phyloP scores from a whole-genome alignment of 2,329 filamentous ascomycete genomes.

The Catunica adiposa region DNA sequence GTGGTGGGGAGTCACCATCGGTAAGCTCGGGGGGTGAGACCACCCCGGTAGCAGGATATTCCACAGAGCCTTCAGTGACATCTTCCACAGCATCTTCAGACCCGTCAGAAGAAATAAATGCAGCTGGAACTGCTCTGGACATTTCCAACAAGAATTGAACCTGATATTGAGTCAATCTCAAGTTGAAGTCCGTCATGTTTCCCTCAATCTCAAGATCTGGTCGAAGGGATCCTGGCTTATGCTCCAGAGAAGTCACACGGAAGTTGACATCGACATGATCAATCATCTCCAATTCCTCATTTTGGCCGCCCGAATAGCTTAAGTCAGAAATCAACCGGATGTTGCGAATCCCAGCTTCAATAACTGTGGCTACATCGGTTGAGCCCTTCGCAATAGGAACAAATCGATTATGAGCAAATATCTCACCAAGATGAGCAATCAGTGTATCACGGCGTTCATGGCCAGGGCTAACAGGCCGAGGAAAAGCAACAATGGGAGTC shows the following conservation, averaged over 20 bases:
- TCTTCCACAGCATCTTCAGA: background rate
- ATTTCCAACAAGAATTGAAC: constrained; percentile 79
- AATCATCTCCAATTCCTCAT: constrained; percentile 87
- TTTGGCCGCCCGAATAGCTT: constrained; percentile 53
- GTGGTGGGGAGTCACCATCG: background rate
- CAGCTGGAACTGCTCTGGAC: constrained; percentile 70
- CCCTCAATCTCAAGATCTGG: constrained; percentile 88
- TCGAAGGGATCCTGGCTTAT: constrained; percentile 56
- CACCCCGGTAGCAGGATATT: background rate
- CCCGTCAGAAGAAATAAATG: constrained; percentile 39
- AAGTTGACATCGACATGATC: constrained; percentile 93
- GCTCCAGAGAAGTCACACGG: constrained; percentile 80
- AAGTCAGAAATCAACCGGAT: constrained; percentile 82
- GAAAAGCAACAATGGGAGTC: constrained; percentile 93
- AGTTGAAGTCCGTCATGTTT: constrained; percentile 81
- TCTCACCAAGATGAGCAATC: constrained; percentile 89
- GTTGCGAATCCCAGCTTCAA: constrained; percentile 81
- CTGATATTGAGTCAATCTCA: constrained; percentile 79
- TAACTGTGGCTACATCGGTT: constrained; percentile 67
- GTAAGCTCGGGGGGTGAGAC: background rate
- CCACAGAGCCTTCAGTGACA: background rate
- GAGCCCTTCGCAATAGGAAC: constrained; percentile 31
- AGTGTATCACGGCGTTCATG: constrained; percentile 61
- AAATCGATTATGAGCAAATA: constrained; percentile 92
- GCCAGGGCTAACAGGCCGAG: constrained; percentile 55